These are phyloP conservation scores for Debaryomyces prosopidis DNA, from an alignment of 805 yeast species.

Conservation along the genomic window DNA sequence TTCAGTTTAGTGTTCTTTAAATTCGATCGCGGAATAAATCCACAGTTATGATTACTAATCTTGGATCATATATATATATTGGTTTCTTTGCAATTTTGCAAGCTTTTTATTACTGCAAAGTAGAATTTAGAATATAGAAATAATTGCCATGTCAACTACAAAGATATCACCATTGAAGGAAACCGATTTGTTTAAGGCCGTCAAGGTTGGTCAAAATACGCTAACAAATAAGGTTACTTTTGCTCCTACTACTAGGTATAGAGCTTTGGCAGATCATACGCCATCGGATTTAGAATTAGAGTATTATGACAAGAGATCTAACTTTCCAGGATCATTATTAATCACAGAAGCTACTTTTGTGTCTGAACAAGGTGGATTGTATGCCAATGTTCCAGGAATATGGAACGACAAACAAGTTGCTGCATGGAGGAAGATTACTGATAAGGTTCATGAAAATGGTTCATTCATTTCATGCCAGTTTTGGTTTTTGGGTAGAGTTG, in stretches of 20 bases:
- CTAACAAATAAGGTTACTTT: slow-evolving; percentile 22
- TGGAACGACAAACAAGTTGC: slow-evolving; percentile 46
- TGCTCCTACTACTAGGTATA: slow-evolving; percentile 29
- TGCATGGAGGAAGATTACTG: slow-evolving; percentile 50
- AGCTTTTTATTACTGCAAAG: no score
- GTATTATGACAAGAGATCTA: slow-evolving; percentile 32
- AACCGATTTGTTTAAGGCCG: slow-evolving; percentile 28
- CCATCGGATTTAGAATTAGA: slow-evolving; percentile 30
- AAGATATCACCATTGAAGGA: background rate
- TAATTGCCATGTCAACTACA: background rate
- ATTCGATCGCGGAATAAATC: no score
- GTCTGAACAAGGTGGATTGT: slow-evolving; percentile 39
- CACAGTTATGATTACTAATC: no score
- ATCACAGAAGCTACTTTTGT: slow-evolving; percentile 36
- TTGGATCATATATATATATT: no score
- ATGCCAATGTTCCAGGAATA: slow-evolving; percentile 48
- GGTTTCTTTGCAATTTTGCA: no score
- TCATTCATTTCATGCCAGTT: slow-evolving; percentile 50
- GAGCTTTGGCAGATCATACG: slow-evolving; percentile 19
- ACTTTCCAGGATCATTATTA: slow-evolving; percentile 29
- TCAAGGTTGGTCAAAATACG: slow-evolving; percentile 31
- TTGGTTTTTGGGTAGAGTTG: slow-evolving; percentile 53
- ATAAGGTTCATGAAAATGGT: slow-evolving; percentile 45
- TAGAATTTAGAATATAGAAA: no score
- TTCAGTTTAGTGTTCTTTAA: no score